A percentile compares a stretch with the other conserved stretches of the same genome.
Evolutionary conservation across 1,284 basidiomycete species (phyloP).

Genomic region (Ceratobasidium sp.): DNA sequence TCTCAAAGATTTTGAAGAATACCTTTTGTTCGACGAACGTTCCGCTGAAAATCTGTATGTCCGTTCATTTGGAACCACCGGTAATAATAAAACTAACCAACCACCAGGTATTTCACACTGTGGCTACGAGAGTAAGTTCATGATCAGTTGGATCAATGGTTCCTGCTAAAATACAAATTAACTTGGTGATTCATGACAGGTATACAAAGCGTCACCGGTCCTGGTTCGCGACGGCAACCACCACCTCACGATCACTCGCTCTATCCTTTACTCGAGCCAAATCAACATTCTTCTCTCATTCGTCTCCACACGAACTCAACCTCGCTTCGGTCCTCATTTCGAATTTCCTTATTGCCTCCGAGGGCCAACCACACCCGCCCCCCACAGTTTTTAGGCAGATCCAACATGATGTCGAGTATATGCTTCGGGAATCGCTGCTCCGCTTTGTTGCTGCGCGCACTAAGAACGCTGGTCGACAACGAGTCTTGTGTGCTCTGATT

Average conservation of each 20-base stretch:
- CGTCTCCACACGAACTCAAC: constrained; percentile 77
- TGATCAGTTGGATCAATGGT: constrained; percentile 8
- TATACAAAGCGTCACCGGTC: no score
- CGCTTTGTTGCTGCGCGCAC: constrained; percentile 77
- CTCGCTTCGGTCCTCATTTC: constrained; percentile 64
- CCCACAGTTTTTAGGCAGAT: constrained; percentile 73
- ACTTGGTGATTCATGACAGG: no score
- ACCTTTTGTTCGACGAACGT: constrained; percentile 47
- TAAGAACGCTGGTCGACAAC: constrained; percentile 79
- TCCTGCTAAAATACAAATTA: no score
- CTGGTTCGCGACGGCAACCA: no score
- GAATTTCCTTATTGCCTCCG: neutral
- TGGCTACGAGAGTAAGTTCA: constrained; percentile 47
- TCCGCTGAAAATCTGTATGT: constrained; percentile 48
- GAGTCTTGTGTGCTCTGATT: no score
- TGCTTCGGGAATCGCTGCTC: constrained; percentile 73
- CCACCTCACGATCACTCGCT: constrained; percentile 59
- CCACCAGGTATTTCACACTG: constrained; percentile 46
- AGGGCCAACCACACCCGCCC: constrained; percentile 65
- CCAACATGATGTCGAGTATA: constrained; percentile 56
- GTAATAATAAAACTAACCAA: no score
- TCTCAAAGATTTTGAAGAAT: constrained; percentile 49
- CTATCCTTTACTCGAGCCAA: constrained; percentile 81
- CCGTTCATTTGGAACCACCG: no score
- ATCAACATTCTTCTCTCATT: constrained; percentile 81